These are phyloP conservation scores for Lentinula boryana DNA, from an alignment of 768 basidiomycete species.

Conservation along the genomic window DNA sequence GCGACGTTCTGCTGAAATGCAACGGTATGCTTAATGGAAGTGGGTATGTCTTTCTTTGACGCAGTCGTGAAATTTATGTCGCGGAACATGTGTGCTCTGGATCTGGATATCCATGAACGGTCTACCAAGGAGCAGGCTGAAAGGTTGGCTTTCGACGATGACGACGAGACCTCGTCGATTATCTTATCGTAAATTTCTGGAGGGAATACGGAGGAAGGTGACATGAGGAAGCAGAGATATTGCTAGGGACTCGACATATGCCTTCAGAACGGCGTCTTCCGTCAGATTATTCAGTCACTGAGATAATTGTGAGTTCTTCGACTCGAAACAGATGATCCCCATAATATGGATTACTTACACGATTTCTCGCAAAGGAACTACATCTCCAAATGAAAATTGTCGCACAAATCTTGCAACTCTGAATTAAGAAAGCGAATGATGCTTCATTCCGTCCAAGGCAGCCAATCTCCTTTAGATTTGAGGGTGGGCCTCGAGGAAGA, in stretches of 20 bases:
- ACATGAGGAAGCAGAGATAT: not conserved
- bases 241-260: not conserved
- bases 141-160: not conserved
- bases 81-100: not conserved
- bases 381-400: not conserved
- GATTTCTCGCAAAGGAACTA: not conserved
- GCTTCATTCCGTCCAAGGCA: not conserved
- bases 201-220: not conserved
- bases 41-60: not conserved
- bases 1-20: constrained; percentile 2
- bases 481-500: not conserved
- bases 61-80: not conserved
- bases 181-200: constrained; percentile 1
- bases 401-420: not conserved
- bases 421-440: not conserved
- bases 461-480: not conserved
- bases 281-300: not conserved
- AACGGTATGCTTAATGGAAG: not conserved
- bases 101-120: not conserved
- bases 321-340: not conserved
- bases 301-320: not conserved
- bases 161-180: not conserved
- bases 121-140: not conserved
- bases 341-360: not conserved
- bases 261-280: not conserved